Evolutionary conservation across 2,329 filamentous ascomycete genomes (phyloP), one percentile per base, ranked within the genome.

Genomic region (Diaporthe australafricana): DNA sequence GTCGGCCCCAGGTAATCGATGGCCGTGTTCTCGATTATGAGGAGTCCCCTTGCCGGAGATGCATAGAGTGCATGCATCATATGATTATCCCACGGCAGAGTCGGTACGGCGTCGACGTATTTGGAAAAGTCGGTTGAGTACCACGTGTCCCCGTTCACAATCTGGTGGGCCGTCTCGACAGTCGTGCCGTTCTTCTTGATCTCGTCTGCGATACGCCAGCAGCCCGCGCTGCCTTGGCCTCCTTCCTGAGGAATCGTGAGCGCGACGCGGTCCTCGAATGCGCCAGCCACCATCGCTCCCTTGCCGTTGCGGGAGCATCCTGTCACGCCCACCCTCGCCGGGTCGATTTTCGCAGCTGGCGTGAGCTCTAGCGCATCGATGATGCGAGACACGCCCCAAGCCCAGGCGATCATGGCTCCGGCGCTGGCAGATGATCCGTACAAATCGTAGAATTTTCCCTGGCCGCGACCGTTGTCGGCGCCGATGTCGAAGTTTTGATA

Each of bases 291-390:
- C 22, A 87, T 79, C 14, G 86, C 85, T 30, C 86, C 86, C 77
- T 87, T 87, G 55, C 85, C 86, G 75, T 87, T 86, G 30, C 85
- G 83, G 30, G 85, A 87, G 79, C 86, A 87, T 17, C 86, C 85
- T 14, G 85, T 87, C 4, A 87, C 85, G 45, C 83, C 86, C 17
- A 84, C 75, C 3, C 77, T 76, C 1, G 74, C 70, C 1, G 80
- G 72, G 69, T 83, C 78, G 73, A 87, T 86, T 47, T 75, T 76
- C 14, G 78, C 78, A 16, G 82, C 78, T 3, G 81, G 82, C 5
- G 76, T 77, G 6, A 76, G 74, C 75, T 86, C 84, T 2, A 87
- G 77, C 17, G 82, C 84, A 74, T 87, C 86, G 17, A 87, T 81
- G 73, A 87, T 82, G 71, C 85, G 85, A 42, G 81, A 82, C 2